phyloP scores from a whole-genome alignment of 2,329 filamentous ascomycete genomes.

The Nigrospora sphaerica region DNA sequence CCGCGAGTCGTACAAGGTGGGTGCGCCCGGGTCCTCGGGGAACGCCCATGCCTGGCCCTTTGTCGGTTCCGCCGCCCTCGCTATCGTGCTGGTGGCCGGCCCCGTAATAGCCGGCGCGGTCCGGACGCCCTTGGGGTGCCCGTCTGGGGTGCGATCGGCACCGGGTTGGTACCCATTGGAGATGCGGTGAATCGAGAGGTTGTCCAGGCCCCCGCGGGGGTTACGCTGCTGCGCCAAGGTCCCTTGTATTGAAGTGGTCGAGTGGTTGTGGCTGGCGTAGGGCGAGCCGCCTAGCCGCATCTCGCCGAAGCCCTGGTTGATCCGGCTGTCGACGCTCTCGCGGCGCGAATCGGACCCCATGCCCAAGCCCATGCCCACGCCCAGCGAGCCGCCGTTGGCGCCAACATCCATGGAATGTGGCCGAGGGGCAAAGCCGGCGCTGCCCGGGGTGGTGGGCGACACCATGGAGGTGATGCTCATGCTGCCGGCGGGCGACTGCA shows the following conservation, averaged over 20 bases:
- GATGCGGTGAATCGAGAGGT: conserved; percentile 49
- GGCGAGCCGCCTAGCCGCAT: conserved; percentile 64
- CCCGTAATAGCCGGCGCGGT: conserved; percentile 73
- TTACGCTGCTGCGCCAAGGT: conserved; percentile 62
- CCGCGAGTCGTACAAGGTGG: conserved; percentile 48
- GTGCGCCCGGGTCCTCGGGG: conserved; percentile 48
- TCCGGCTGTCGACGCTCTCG: conserved; percentile 74
- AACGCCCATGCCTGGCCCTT: conserved; percentile 83
- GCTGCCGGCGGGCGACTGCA: conserved; percentile 50
- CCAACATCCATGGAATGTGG: conserved; percentile 33
- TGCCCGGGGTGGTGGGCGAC: conserved; percentile 47
- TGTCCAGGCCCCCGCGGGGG: conserved; percentile 44
- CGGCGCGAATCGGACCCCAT: conserved; percentile 51
- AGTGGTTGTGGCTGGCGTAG: conserved; percentile 71
- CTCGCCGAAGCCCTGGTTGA: conserved; percentile 65
- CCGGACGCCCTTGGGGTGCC: conserved; percentile 44
- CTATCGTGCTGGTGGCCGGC: conserved; percentile 57
- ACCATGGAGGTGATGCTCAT: conserved; percentile 64
- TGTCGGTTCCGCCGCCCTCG: conserved; percentile 67
- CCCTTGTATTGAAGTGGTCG: conserved; percentile 67
- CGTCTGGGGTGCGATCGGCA: conserved; percentile 49
- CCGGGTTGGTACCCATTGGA: conserved; percentile 59
- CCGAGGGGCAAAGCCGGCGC: conserved; percentile 33
- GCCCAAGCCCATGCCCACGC: conserved; percentile 18
- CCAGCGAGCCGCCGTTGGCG: conserved; percentile 18